phyloP scores from a whole-genome alignment of 2,329 filamentous ascomycete species.

The Colletotrichum gloeosporioides region DNA sequence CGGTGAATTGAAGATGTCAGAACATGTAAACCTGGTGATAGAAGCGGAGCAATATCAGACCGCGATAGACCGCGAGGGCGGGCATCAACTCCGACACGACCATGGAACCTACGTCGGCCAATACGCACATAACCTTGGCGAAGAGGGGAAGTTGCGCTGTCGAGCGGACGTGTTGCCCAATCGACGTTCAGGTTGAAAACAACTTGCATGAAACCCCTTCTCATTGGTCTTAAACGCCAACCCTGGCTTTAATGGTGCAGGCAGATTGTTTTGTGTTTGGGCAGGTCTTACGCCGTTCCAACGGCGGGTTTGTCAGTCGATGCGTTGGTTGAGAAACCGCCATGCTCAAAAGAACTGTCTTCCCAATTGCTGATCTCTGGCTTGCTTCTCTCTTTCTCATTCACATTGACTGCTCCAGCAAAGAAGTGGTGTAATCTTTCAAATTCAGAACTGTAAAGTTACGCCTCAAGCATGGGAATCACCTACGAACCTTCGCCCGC shows the following conservation, averaged over 20 bases:
- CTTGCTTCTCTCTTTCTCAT: no score
- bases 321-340: fast-evolving
- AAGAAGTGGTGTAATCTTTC: no score
- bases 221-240: neutral
- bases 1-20: no score
- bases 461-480: neutral
- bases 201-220: fast-evolving
- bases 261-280: no score
- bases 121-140: neutral
- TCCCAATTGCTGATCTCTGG: neutral
- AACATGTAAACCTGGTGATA: no score
- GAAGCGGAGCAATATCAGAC: no score
- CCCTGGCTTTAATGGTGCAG: neutral
- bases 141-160: neutral
- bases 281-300: neutral
- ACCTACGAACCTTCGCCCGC: neutral
- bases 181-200: neutral
- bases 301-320: neutral
- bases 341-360: neutral
- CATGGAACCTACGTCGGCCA: neutral
- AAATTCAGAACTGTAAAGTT: neutral
- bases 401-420: fast-evolving
- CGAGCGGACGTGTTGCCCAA: neutral
- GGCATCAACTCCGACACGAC: neutral
- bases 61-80: fast-evolving